A percentile compares a stretch with the other conserved stretches of the same genome.
phyloP scores from a whole-genome alignment of 805 yeast species.

The Pichia paraexigua region DNA sequence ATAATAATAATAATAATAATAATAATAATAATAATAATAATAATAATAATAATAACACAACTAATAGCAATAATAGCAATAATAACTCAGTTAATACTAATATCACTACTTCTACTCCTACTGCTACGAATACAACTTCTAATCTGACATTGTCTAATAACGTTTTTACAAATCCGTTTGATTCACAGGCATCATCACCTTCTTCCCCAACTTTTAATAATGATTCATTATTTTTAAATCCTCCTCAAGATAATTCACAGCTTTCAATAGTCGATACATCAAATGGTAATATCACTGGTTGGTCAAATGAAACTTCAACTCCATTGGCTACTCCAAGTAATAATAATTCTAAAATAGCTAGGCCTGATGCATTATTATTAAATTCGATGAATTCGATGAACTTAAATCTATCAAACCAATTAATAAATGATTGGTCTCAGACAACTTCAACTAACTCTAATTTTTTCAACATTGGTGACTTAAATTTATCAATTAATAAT shows the following conservation, averaged over 20 bases:
- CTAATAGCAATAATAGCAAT: too few relatives aligned
- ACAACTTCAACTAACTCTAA: neutral
- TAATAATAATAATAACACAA: neutral
- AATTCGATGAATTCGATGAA: neutral
- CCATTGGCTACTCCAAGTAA: constrained; percentile 9
- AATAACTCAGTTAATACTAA: too few relatives aligned
- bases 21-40: neutral
- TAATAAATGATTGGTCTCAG: constrained; percentile 11
- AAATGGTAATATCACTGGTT: constrained; percentile 3
- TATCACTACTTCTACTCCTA: too few relatives aligned
- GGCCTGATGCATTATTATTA: constrained; percentile 8
- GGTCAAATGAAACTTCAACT: constrained; percentile 9
- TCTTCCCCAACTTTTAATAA: constrained; percentile 7
- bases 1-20: too few relatives aligned
- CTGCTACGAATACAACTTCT: neutral
- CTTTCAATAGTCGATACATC: neutral
- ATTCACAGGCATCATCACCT: neutral
- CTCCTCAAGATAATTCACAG: neutral
- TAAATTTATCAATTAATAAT: neutral
- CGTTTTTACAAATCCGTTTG: constrained; percentile 4
- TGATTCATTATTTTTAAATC: neutral
- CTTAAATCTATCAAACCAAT: constrained; percentile 1
- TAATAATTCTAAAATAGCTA: constrained; percentile 6
- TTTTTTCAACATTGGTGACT: neutral
- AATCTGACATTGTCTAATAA: neutral